Evolutionary conservation across 306 rosid genomes (phyloP), one percentile per base, ranked within the genome.

Genomic region (Hippophae rhamnoides): DNA sequence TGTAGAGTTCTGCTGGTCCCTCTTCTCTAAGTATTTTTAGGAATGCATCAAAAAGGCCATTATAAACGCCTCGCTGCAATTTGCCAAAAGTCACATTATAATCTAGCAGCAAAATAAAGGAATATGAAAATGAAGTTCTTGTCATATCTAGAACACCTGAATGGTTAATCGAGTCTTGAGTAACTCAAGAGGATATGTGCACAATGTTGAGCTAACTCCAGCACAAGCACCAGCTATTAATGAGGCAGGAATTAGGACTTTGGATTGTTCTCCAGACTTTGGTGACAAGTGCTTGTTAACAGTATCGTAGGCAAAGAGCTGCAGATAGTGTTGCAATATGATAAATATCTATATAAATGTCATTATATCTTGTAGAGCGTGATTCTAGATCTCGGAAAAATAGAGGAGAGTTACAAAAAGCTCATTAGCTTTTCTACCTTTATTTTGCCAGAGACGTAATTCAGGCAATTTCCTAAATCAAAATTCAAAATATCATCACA

Each of bases 171-270:
- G 84, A 44, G 99, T 92, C 75, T 92, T 92, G 57, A 92, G 74
- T 64, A 92, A 73, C 72, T 92, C 99, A 25, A 92, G 99, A 11
- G 99, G 96, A 69, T 92, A 88, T 6, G 95, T 92, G 73, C 79
- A 76, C 42, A 92, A 46, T 13, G 99, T 92, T 52, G 99, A 86
- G 76, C 95, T 88, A 41, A 92, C 95, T 74, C 99, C 99, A 52
- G 97, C 99, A 77, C 95, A 88, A 45, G 99, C 99, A 13, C 99
- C 99, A 18, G 99, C 99, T 61, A 92, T 57, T 74, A 92, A 73
- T 0, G 99, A 92, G 42, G 99, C 88, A 47, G 99, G 95, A 69
- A 92, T 67, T 11, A 81, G 86, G 64, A 84, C 60, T 70, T 77
- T 92, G 64, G 85, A 65, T 57, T 80, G 68, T 47, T 92, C 99